Conservation (phyloP, 768 basidiomycete genomes). For the Tremella mesenterica region DNA sequence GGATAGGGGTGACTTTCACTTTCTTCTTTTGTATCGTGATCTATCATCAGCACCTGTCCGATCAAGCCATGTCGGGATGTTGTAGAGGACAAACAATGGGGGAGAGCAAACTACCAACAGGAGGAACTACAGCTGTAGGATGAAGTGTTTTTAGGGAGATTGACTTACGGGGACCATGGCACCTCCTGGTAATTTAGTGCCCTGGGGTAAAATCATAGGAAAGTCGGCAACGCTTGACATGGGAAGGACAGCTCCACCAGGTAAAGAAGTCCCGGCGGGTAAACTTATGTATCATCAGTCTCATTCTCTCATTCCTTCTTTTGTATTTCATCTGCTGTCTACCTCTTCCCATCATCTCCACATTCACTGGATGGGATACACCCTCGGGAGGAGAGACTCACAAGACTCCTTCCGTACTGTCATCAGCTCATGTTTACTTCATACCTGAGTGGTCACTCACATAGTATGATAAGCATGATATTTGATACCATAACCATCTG, state of each 20-base stretch:
- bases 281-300: conserved; percentile 7
- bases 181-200: conserved; percentile 37
- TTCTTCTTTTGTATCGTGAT: not conserved
- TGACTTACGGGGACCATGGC: conserved; percentile 37
- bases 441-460: conserved; percentile 10
- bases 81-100: not conserved
- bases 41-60: not conserved
- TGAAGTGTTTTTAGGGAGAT: not conserved
- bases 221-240: conserved; percentile 38
- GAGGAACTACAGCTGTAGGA: too few relatives aligned
- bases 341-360: too few relatives aligned
- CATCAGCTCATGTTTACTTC: not conserved
- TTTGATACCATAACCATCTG: conserved; percentile 41
- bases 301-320: too few relatives aligned
- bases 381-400: conserved; percentile 5
- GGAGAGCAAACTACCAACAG: not conserved
- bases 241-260: conserved; percentile 36
- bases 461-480: conserved; percentile 42
- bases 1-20: too few relatives aligned
- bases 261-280: conserved; percentile 33
- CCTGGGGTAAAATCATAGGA: conserved; percentile 35
- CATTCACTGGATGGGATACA: too few relatives aligned
- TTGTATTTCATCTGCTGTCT: too few relatives aligned
- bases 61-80: not conserved
- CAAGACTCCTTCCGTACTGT: conserved; percentile 39